Percentiles rank a stretch among this genome's conserved stretches.
Conservation (phyloP, 257 asterid species). For the Nicotiana obtusifolia region DNA sequence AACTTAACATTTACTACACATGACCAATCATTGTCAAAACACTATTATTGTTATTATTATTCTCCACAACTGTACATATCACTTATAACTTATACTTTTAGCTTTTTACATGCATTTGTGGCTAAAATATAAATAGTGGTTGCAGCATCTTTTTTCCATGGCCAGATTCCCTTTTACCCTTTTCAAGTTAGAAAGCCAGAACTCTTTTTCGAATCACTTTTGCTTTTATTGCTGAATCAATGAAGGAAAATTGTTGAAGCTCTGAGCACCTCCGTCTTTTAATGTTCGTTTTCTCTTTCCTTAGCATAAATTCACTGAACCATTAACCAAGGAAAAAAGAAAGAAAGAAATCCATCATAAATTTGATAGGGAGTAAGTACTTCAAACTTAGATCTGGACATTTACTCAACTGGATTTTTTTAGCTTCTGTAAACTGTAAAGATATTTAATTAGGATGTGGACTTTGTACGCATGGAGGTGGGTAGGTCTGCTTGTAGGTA, state of each 20-base stretch:
- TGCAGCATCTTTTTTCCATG: background rate
- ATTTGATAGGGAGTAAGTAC: background rate
- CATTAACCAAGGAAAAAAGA: constrained; percentile 4
- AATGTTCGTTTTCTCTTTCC: background rate
- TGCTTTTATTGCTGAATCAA: constrained; percentile 13
- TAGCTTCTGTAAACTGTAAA: background rate
- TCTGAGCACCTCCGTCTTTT: background rate
- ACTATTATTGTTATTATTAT: background rate
- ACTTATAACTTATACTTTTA: background rate
- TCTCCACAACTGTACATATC: constrained; percentile 12
- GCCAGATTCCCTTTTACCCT: background rate
- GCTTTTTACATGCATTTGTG: constrained; percentile 8
- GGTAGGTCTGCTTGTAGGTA: background rate
- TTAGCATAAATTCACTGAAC: background rate
- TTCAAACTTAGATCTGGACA: background rate
- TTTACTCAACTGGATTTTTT: background rate
- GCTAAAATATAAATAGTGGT: background rate
- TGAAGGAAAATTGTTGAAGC: constrained; percentile 2
- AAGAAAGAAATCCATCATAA: background rate
- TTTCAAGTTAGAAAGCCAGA: constrained; percentile 19
- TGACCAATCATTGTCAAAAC: constrained; percentile 25
- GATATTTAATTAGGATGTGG: background rate
- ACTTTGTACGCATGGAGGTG: background rate
- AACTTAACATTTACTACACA: background rate
- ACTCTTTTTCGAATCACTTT: constrained; percentile 24